Conservation (phyloP, 306 rosid species). For the Gillenia trifoliata region DNA sequence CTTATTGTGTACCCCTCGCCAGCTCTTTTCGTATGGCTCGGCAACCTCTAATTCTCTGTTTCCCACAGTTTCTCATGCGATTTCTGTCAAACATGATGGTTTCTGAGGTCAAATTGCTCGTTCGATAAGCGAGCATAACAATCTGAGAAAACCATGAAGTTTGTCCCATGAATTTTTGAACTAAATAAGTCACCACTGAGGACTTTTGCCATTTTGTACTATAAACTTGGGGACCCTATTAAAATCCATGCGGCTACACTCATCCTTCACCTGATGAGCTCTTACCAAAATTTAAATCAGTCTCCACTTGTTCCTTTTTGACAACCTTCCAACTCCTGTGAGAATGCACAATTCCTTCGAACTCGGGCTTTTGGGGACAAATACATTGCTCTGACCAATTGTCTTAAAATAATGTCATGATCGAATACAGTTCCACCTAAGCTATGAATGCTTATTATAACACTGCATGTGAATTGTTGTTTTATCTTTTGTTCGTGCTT, state of each 20-base stretch:
- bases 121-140: constrained; percentile 47
- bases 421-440: too few species aligned
- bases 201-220: constrained; percentile 19
- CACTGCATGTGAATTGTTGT: too few species aligned
- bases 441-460: too few species aligned
- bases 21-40: too few species aligned
- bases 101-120: constrained; percentile 71
- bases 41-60: too few species aligned
- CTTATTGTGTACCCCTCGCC: too few species aligned
- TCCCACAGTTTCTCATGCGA: not conserved
- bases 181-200: constrained; percentile 25
- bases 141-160: constrained; percentile 43
- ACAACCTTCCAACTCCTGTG: constrained; percentile 30
- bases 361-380: too few species aligned
- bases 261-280: constrained; percentile 44
- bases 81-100: not conserved
- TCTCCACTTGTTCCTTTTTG: constrained; percentile 37
- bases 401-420: too few species aligned
- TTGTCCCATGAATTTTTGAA: constrained; percentile 60
- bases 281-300: not conserved
- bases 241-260: constrained; percentile 51
- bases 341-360: constrained; percentile 12
- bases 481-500: too few species aligned
- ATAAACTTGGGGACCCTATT: constrained; percentile 14
- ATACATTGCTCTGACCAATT: too few species aligned